Percentiles rank a stretch among this genome's conserved stretches.
Evolutionary conservation across 257 asterid genomes (phyloP).

Genomic region (Thymus quinquecostatus): DNA sequence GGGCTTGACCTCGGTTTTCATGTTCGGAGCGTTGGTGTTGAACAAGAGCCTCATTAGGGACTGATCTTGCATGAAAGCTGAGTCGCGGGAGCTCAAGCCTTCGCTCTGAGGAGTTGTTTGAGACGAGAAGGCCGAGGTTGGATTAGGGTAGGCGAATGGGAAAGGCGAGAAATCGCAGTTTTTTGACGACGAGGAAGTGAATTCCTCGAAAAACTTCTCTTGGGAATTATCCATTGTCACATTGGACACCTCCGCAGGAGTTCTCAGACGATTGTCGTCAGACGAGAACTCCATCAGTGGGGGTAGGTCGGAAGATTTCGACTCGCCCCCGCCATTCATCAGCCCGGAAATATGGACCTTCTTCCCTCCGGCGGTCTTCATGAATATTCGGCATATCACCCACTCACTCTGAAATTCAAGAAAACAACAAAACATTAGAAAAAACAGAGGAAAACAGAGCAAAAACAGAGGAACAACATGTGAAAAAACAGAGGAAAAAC

Average conservation of each 20-base stretch:
- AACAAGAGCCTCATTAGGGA: constrained; percentile 45
- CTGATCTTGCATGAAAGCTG: constrained; percentile 47
- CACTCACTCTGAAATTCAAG: constrained; percentile 63
- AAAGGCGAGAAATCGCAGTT: constrained; percentile 32
- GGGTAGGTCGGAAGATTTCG: constrained; percentile 49
- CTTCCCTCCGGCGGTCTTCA: constrained; percentile 67
- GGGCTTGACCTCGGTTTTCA: constrained; percentile 24
- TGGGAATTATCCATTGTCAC: constrained; percentile 53
- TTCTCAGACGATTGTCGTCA: constrained; percentile 34
- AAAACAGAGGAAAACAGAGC: background rate
- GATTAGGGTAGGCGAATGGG: constrained; percentile 32
- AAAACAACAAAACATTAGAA: too few relatives aligned
- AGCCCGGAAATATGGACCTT: constrained; percentile 62
- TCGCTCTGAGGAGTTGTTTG: constrained; percentile 39
- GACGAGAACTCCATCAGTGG: constrained; percentile 57
- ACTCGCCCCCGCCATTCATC: constrained; percentile 7
- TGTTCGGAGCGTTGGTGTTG: constrained; percentile 33
- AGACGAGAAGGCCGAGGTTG: constrained; percentile 34
- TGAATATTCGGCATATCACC: constrained; percentile 79
- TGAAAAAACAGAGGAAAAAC: constrained; percentile 36
- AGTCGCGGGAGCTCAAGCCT: constrained; percentile 28
- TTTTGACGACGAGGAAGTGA: constrained; percentile 27
- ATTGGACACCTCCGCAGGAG: constrained; percentile 38
- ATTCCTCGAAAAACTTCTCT: constrained; percentile 21
- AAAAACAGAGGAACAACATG: constrained; percentile 5